A percentile compares a stretch with the other conserved stretches of the same genome.
Evolutionary conservation across 768 basidiomycete genomes (phyloP).

Genomic region (Strobilomyces confusus): DNA sequence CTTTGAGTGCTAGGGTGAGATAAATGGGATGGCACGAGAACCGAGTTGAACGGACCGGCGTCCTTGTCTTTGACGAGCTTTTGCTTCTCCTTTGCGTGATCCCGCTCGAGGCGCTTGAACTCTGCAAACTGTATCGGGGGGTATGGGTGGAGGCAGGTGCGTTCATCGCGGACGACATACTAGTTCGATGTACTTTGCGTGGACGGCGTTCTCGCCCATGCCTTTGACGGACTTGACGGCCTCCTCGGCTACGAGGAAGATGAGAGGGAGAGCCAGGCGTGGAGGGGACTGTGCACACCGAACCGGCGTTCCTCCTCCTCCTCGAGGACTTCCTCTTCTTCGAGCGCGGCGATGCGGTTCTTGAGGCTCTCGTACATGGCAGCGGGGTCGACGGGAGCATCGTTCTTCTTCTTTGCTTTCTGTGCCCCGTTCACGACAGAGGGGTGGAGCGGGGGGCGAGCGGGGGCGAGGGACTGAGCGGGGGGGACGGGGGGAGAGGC

Average conservation of each 20-base stretch:
- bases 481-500: conserved; percentile 35
- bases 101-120: conserved; percentile 80
- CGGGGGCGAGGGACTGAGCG: conserved; percentile 53
- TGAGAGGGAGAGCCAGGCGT: conserved; percentile 8
- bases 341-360: conserved; percentile 83
- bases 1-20: conserved; percentile 35
- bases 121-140: conserved; percentile 68
- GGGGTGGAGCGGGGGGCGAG: conserved; percentile 33
- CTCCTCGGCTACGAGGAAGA: conserved; percentile 65
- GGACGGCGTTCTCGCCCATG: conserved; percentile 77
- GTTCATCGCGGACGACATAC: conserved; percentile 42
- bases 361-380: conserved; percentile 86
- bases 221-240: conserved; percentile 83
- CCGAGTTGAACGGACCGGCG: conserved; percentile 49
- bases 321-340: conserved; percentile 82
- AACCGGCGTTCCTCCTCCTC: conserved; percentile 83
- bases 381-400: conserved; percentile 70
- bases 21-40: conserved; percentile 2
- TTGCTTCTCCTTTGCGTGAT: conserved; percentile 90
- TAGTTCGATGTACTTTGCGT: conserved; percentile 84
- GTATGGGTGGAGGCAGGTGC: conserved; percentile 19
- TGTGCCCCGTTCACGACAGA: conserved; percentile 29
- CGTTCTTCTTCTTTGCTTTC: conserved; percentile 70
- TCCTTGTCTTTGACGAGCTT: conserved; percentile 90
- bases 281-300: conserved; percentile 44